phyloP scores from a whole-genome alignment of 768 basidiomycete genomes.

The Suillus ampliporus region DNA sequence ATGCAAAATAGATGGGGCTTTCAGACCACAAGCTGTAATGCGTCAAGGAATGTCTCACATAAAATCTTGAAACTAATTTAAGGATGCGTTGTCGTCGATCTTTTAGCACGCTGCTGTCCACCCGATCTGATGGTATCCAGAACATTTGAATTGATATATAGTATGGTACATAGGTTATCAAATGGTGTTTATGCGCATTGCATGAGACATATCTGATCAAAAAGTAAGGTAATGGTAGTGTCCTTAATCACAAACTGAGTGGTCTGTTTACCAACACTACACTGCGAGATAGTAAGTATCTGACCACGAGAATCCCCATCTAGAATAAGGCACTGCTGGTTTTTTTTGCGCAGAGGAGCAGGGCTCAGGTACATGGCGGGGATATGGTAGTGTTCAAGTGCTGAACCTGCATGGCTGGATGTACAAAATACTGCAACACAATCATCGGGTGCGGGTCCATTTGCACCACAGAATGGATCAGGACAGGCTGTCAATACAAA shows the following conservation, averaged over 20 bases:
- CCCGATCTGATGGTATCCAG: no score
- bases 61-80: no score
- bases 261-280: neutral
- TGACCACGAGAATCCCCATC: neutral
- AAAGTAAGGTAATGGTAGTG: neutral
- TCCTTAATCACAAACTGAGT: neutral
- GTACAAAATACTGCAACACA: neutral
- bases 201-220: neutral
- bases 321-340: neutral
- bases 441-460: neutral
- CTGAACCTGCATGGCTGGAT: neutral
- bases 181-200: neutral
- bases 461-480: neutral
- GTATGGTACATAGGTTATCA: no score
- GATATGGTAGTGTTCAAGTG: neutral
- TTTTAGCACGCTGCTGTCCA: no score
- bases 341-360: neutral
- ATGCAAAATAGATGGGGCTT: no score
- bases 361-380: neutral
- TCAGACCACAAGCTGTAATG: no score
- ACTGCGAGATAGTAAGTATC: neutral
- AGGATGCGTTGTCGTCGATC: no score
- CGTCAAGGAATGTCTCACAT: no score
- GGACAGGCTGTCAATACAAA: neutral
- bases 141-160: no score